Base-by-base conservation (phyloP, 768 basidiomycete genomes). In the Stropharia rugosoannulata region DNA sequence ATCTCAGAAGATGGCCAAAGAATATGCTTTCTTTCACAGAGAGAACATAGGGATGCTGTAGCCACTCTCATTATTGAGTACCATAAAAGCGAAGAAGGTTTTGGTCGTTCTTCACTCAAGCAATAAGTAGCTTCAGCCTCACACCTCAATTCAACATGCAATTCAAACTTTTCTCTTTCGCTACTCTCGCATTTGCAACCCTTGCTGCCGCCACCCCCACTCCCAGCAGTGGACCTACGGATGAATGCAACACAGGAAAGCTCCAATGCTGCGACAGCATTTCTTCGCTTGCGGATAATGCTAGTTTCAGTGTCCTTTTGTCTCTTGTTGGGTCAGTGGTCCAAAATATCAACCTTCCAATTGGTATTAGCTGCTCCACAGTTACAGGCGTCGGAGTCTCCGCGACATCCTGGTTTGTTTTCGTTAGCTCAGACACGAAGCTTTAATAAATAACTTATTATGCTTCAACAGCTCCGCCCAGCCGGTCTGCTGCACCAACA, bases 111-210 rank as follows among this genome's bases (percentile, higher is more conserved):
- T 42, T 41, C 54, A 60, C 49, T 64, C 60, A 52, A 60, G 60
- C 56, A 60, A 55, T 52, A 46, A 22, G 25, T 29, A 56, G 44
- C 49, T 58, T 45, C 52, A 60, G 52, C 55, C 55, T 29, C 7
- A 29, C 27, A 4, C 7, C 27, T 29, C 27, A 59, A 41, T 49
- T 36, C 55, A 62, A 45, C 58, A 62, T 61, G 64, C 61, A 62
- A 54, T 61, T 62, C 57, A 62, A 62, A 49, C 53, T 59, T 54
- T 57, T 59, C 44, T 52, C 58, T 49, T 49, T 64, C 41, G 47
- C 59, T 52, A 54, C 61, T 50, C 53, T 65, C 45, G 56, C 64
- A 43, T 57, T 67, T 54, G 61, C 59, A 19, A 54, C 59, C 55
- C 58, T 66, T 62, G 62, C 60, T 40, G 57, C 59, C 44, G 54